Evolutionary conservation across 2,329 filamentous ascomycete species (phyloP), one percentile per base, ranked within the genome.

Genomic region (Teratosphaeria destructans): DNA sequence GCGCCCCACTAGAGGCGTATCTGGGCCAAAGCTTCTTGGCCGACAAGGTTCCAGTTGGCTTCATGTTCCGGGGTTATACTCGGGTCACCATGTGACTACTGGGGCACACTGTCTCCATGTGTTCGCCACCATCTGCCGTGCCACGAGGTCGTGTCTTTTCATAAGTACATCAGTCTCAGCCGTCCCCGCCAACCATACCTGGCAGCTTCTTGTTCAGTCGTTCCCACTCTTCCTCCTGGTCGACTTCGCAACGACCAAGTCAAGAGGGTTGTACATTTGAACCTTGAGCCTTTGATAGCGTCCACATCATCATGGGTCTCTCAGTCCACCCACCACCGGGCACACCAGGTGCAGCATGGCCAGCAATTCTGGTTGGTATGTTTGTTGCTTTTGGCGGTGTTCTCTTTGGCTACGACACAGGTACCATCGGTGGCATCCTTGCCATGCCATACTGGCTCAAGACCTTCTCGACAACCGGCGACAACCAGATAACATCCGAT

Each of bases 261-360:
- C 7, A 43, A 43, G 37, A 43, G 37, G 37, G 2, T 5, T 16
- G 6, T 5, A 43, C 7, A 32, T 32, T 43, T 43, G 37, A n/a
- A 43, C 37, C 37, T 14, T n/a, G 5, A 43, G 37, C 11, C 11
- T 43, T 43, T 43, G 43, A 19, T 32, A 7, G 23, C 43, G 16
- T 6, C 19, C 8, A 49, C n/a, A 49, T 5, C 43, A 16, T 6
- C 43, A 79, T 79, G 77, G 71, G 72, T 66, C 66, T 79, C 65
- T 65, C 71, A 56, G 62, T 79, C 63, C 77, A 73, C 64, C 78
- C 76, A 63, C 78, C 78, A 16, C 72, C 73, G 56, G 74, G 78
- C 67, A 74, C 76, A 52, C 67, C 71, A 34, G 78, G 78, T 62
- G 76, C 76, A 55, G 75, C 78, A 35, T 69, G 73, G 65, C 78